Evolutionary conservation across 768 basidiomycete genomes (phyloP).

Genomic region (Boletus fagicola): DNA sequence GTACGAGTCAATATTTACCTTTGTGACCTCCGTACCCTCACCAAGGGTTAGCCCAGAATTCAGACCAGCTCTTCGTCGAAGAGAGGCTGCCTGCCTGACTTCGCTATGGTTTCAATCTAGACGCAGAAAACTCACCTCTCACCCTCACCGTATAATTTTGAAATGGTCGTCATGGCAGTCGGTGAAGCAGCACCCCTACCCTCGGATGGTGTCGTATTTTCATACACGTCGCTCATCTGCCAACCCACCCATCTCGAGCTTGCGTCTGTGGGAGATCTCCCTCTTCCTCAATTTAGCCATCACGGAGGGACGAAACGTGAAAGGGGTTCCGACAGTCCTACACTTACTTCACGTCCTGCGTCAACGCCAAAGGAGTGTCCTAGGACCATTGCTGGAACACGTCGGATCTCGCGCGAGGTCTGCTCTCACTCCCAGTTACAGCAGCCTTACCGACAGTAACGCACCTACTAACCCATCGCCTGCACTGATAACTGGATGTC

Average conservation of each 20-base stretch:
- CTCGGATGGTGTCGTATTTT: no score
- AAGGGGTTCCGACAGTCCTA: conserved; percentile 54
- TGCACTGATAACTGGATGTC: background rate
- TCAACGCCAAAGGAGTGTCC: conserved; percentile 15
- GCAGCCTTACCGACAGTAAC: conserved; percentile 6
- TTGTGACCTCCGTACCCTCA: no score
- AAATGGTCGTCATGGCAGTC: no score
- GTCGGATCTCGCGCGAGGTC: conserved; percentile 34
- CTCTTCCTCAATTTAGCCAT: conserved; percentile 57
- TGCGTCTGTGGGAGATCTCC: conserved; percentile 68
- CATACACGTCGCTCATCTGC: background rate
- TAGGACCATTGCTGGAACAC: conserved; percentile 35
- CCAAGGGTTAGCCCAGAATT: no score
- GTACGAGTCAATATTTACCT: no score
- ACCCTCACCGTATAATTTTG: no score
- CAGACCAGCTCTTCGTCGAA: no score
- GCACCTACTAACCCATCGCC: background rate
- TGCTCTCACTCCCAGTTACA: conserved; percentile 14
- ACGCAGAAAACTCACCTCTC: no score
- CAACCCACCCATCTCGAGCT: conserved; percentile 40
- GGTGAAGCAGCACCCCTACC: no score
- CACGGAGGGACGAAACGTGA: conserved; percentile 58
- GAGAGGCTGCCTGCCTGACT: no score
- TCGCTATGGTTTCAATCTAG: no score
- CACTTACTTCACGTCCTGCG: conserved; percentile 2